phyloP scores from a whole-genome alignment of 108 stramenopile genomes.

The Cyclotella baltica region DNA sequence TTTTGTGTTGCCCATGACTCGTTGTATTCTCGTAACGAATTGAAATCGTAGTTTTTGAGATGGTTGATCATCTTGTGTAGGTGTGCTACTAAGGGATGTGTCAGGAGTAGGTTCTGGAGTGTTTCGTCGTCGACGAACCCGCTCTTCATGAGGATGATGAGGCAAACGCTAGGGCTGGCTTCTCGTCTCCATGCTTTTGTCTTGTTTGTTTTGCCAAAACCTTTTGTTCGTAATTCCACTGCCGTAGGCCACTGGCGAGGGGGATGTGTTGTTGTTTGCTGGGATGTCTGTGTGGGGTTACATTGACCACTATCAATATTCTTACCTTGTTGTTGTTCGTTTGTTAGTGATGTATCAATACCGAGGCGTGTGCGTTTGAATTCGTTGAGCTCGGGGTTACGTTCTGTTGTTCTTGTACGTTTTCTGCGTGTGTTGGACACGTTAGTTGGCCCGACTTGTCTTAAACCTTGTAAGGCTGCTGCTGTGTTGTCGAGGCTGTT shows the following conservation, averaged over 20 bases:
- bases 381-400: not conserved
- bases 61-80: not conserved
- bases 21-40: not conserved
- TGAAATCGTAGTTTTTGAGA: not conserved
- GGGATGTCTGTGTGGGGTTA: not conserved
- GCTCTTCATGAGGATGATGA: not conserved
- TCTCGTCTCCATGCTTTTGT: not conserved
- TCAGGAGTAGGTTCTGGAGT: not conserved
- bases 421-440: not conserved
- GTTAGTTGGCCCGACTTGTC: not conserved
- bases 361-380: not conserved
- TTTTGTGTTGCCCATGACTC: not conserved
- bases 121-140: not conserved
- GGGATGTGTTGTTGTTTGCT: not conserved
- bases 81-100: not conserved
- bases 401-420: not conserved
- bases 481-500: not conserved
- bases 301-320: not conserved
- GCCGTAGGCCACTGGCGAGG: not conserved
- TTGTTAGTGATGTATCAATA: not conserved
- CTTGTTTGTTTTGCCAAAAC: not conserved
- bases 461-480: not conserved
- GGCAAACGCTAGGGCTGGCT: not conserved
- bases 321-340: not conserved
- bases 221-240: not conserved